A percentile compares a stretch with the other conserved stretches of the same genome.
phyloP scores from a whole-genome alignment of 2,329 filamentous ascomycete species.

The Ophiostoma angusticollis region DNA sequence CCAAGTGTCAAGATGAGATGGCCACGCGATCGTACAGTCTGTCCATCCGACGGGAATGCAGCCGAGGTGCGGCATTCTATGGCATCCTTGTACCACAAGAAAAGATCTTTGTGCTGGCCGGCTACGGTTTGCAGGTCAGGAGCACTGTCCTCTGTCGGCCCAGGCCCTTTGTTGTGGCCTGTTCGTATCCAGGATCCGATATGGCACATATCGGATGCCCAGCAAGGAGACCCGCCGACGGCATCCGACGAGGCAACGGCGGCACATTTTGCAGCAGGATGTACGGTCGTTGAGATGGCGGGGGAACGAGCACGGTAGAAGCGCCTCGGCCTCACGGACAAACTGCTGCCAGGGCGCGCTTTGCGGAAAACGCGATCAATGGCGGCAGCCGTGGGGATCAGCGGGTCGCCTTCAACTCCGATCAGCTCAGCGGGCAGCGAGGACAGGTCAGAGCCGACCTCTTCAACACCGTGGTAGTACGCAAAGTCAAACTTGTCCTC shows the following conservation, averaged over 20 bases:
- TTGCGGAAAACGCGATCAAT: constrained; percentile 2
- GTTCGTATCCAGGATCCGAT: neutral
- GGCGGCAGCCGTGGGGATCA: constrained; percentile 1
- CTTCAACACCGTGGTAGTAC: neutral
- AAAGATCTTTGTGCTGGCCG: neutral
- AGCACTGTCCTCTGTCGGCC: neutral
- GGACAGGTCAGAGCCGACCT: neutral
- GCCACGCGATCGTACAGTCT: constrained; percentile 2
- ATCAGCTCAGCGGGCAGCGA: constrained; percentile 1
- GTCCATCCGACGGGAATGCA: neutral
- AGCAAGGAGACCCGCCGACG: neutral
- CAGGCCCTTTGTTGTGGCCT: too few species aligned
- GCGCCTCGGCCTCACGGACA: neutral
- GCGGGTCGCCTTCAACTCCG: constrained; percentile 1
- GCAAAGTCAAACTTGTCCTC: constrained; percentile 3
- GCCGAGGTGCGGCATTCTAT: constrained; percentile 1
- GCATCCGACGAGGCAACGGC: neutral
- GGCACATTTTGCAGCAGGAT: constrained; percentile 6
- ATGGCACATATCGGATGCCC: constrained; percentile 2
- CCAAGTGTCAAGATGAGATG: constrained; percentile 8
- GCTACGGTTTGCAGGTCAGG: neutral
- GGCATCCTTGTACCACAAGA: neutral
- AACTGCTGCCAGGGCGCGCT: constrained; percentile 1
- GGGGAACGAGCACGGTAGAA: constrained; percentile 1
- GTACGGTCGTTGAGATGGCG: constrained; percentile 1